Conservation (phyloP, 2,329 filamentous ascomycete species). For the Hansfordia pulvinata region DNA sequence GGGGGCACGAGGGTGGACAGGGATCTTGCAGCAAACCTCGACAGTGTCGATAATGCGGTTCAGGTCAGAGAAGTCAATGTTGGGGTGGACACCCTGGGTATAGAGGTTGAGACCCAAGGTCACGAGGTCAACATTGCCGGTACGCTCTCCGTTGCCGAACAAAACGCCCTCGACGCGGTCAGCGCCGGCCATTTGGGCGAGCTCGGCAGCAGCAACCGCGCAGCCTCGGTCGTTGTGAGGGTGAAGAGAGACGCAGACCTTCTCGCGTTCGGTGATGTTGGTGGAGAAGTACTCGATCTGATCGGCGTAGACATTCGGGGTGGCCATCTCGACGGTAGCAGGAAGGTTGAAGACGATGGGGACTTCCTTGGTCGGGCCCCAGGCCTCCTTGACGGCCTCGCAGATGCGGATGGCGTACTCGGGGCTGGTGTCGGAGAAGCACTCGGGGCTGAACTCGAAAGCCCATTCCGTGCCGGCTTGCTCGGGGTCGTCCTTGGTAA, state of each 20-base stretch:
- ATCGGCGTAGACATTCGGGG: constrained; percentile 91
- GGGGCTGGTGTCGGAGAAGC: constrained; percentile 79
- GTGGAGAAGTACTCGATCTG: constrained; percentile 92
- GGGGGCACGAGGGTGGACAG: constrained; percentile 76
- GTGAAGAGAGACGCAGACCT: constrained; percentile 79
- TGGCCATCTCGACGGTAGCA: constrained; percentile 88
- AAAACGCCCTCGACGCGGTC: constrained; percentile 89
- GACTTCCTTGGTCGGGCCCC: constrained; percentile 66
- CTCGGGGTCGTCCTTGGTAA: constrained; percentile 68
- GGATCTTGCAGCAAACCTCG: constrained; percentile 89
- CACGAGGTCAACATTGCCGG: constrained; percentile 89
- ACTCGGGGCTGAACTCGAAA: constrained; percentile 76
- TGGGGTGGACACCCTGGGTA: constrained; percentile 76
- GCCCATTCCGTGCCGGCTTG: constrained; percentile 51
- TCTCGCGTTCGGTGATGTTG: constrained; percentile 72
- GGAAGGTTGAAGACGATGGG: constrained; percentile 96
- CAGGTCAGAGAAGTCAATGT: constrained; percentile 86
- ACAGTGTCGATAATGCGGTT: constrained; percentile 76
- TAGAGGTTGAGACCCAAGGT: constrained; percentile 89
- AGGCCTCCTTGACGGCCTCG: constrained; percentile 85
- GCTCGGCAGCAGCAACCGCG: constrained; percentile 75
- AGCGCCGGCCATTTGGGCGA: constrained; percentile 93
- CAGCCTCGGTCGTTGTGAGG: constrained; percentile 92
- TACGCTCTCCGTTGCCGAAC: constrained; percentile 90
- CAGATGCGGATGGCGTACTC: constrained; percentile 77